Evolutionary conservation across 2,329 filamentous ascomycete genomes (phyloP).

Genomic region (Chrysosporium keratinophilum): DNA sequence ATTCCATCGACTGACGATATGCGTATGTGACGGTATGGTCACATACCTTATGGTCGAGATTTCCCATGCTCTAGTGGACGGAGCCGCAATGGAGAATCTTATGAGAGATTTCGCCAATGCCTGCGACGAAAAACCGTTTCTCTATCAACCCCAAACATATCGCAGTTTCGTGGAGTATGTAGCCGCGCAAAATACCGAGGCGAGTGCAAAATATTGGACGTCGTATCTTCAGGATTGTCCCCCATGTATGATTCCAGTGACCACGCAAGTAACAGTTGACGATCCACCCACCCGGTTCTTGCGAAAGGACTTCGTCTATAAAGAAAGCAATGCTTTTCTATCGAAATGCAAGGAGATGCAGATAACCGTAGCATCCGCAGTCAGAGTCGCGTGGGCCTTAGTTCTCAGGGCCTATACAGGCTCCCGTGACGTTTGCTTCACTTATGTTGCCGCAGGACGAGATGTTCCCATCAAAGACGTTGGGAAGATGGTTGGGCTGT

Average conservation of each 20-base stretch:
- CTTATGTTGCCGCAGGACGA: slow-evolving; percentile 20
- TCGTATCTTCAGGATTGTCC: slow-evolving; percentile 1
- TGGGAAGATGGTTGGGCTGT: slow-evolving; percentile 10
- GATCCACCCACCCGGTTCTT: slow-evolving; percentile 1
- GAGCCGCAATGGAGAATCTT: slow-evolving; percentile 4
- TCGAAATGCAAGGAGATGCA: slow-evolving; percentile 2
- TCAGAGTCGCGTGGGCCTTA: slow-evolving; percentile 34
- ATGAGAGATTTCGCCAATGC: slow-evolving; percentile 7
- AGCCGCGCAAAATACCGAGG: background rate
- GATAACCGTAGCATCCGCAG: slow-evolving; percentile 3
- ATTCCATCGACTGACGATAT: background rate
- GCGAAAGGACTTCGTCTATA: slow-evolving; percentile 4
- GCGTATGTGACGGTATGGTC: background rate
- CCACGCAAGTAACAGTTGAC: background rate
- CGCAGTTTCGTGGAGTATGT: slow-evolving; percentile 5
- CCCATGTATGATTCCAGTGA: slow-evolving; percentile 4
- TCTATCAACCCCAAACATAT: background rate
- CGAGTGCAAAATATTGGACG: slow-evolving; percentile 5
- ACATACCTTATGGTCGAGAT: slow-evolving; percentile 20
- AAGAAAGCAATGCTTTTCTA: background rate
- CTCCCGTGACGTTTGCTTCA: slow-evolving; percentile 43
- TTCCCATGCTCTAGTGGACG: slow-evolving; percentile 3
- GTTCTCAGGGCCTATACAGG: slow-evolving; percentile 42
- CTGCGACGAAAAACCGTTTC: background rate
- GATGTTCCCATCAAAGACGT: slow-evolving; percentile 10